Conservation (phyloP, 331 rosid species). For the Erythrophleum ivorense region DNA sequence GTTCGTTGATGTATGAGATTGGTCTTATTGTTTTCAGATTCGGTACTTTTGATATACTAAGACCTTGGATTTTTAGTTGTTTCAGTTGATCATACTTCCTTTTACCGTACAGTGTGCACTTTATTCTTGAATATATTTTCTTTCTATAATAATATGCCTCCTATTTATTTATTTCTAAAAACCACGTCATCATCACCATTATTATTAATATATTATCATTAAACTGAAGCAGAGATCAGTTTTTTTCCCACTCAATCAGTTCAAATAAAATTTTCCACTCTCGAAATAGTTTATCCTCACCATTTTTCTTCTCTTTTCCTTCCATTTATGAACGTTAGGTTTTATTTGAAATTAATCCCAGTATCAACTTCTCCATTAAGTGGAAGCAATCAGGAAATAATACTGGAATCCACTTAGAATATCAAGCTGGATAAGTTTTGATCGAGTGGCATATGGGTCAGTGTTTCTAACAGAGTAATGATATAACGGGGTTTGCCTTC, state of each 20-base stretch:
- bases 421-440: not conserved
- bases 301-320: not conserved
- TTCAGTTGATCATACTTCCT: not conserved
- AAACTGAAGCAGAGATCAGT: not conserved
- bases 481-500: constrained; percentile 30
- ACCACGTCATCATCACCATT: not conserved
- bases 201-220: not conserved
- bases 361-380: not conserved
- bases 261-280: not conserved
- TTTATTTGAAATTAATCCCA: not conserved
- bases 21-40: not conserved
- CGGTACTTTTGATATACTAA: not conserved
- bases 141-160: not conserved
- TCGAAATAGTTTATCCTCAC: not conserved
- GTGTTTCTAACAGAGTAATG: not conserved
- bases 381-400: not conserved
- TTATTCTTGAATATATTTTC: not conserved
- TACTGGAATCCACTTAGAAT: not conserved
- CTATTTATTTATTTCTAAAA: not conserved
- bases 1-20: not conserved
- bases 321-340: not conserved
- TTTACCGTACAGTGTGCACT: not conserved
- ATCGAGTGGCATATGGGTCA: not conserved
- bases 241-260: not conserved
- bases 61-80: not conserved